These are phyloP conservation scores for Paracoccidioides lutzii DNA, from an alignment of 2,329 filamentous ascomycete genomes.

Conservation along the genomic window DNA sequence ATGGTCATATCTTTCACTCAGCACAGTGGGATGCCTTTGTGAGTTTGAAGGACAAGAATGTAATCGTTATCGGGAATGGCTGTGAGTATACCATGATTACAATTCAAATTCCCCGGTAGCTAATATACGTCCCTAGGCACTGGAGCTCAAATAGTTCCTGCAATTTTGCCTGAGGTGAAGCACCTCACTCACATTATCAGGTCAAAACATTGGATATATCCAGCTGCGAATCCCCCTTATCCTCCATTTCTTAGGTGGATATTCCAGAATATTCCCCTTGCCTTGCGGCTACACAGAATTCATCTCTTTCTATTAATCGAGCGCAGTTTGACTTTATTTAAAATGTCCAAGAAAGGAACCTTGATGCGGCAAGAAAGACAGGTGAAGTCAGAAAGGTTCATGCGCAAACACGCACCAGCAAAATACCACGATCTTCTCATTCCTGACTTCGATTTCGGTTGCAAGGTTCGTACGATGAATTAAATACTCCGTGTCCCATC, in stretches of 20 bases:
- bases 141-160: constrained; percentile 18
- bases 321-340: constrained; percentile 18
- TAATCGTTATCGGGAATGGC: constrained; percentile 20
- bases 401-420: constrained; percentile 38
- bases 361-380: constrained; percentile 28
- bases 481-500: not conserved
- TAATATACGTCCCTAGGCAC: constrained; percentile 10
- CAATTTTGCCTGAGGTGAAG: constrained; percentile 32
- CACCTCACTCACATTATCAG: constrained; percentile 45
- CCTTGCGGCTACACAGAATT: constrained; percentile 25
- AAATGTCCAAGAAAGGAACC: constrained; percentile 34
- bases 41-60: constrained; percentile 15
- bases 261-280: constrained; percentile 35
- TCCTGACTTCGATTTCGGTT: constrained; percentile 48
- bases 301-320: constrained; percentile 25
- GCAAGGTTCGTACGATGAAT: constrained; percentile 33
- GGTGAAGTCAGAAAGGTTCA: constrained; percentile 30
- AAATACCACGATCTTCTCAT: constrained; percentile 49
- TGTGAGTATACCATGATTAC: constrained; percentile 15
- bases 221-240: constrained; percentile 28
- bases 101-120: too few relatives aligned
- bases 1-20: constrained; percentile 18
- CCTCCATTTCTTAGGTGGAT: constrained; percentile 38
- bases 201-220: constrained; percentile 44
- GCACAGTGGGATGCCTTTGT: constrained; percentile 17